A percentile compares a stretch with the other conserved stretches of the same genome.
phyloP scores from a whole-genome alignment of 108 stramenopile species.

The Pseudonitzschia delicatissima region DNA sequence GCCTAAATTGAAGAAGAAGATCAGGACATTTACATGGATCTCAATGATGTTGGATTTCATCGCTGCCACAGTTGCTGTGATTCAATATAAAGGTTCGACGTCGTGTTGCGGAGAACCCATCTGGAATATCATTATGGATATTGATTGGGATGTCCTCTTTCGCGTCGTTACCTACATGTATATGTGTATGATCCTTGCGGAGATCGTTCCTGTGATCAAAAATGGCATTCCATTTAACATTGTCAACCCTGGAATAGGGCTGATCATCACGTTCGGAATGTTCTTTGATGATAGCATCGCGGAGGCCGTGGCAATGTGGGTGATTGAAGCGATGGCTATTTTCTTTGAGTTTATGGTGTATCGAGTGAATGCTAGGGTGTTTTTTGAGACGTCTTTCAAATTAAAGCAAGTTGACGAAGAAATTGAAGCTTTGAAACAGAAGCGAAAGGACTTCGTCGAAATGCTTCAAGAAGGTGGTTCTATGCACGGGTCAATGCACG shows the following conservation, averaged over 20 bases:
- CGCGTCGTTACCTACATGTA: slow-evolving; percentile 30
- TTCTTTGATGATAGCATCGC: slow-evolving; percentile 38
- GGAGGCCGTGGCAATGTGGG: slow-evolving; percentile 38
- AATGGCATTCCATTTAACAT: slow-evolving; percentile 35
- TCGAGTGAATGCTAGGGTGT: slow-evolving; percentile 17
- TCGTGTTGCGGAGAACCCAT: slow-evolving; percentile 42
- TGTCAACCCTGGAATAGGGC: slow-evolving; percentile 36
- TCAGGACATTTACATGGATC: slow-evolving; percentile 28
- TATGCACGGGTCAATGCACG: neutral
- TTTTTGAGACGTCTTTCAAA: slow-evolving; percentile 5
- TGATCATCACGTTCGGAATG: slow-evolving; percentile 42
- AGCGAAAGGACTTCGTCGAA: too few species aligned
- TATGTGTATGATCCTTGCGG: slow-evolving; percentile 26
- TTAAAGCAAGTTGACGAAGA: slow-evolving; percentile 17
- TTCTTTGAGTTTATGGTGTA: slow-evolving; percentile 30
- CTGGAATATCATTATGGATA: slow-evolving; percentile 6
- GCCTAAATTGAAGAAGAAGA: slow-evolving; percentile 7
- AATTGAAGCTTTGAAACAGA: neutral
- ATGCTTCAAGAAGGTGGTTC: neutral
- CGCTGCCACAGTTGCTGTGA: slow-evolving; percentile 37
- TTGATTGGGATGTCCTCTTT: slow-evolving; percentile 32
- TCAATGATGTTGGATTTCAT: slow-evolving; percentile 28
- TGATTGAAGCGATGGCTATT: slow-evolving; percentile 32
- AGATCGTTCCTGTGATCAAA: slow-evolving; percentile 33
- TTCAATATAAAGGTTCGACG: slow-evolving; percentile 24